These are phyloP conservation scores for Fomitiporia mediterranea DNA, from an alignment of 1,284 basidiomycete genomes.

Conservation along the genomic window DNA sequence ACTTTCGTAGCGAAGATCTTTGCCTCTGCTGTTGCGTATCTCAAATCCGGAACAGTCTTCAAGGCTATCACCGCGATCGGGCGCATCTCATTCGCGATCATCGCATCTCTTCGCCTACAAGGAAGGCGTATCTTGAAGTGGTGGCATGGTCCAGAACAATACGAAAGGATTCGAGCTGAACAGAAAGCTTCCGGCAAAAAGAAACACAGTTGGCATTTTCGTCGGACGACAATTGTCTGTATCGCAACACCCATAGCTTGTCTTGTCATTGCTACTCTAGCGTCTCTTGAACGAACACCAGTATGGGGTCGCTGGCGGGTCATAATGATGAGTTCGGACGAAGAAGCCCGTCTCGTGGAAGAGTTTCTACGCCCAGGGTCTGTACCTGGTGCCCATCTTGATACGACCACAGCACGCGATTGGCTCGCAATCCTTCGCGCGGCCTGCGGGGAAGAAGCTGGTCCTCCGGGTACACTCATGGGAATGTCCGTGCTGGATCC, in stretches of 20 bases:
- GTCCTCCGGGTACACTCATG: slow-evolving; percentile 12
- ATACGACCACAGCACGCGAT: slow-evolving; percentile 9
- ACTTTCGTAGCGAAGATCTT: neutral
- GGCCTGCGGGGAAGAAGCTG: slow-evolving; percentile 6
- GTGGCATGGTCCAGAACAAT: slow-evolving; percentile 15
- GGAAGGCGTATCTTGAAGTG: slow-evolving; percentile 1
- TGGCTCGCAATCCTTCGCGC: slow-evolving; percentile 17
- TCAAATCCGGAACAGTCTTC: slow-evolving; percentile 17
- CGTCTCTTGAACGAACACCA: slow-evolving; percentile 15
- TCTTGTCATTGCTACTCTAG: slow-evolving; percentile 5
- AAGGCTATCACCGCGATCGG: slow-evolving; percentile 1
- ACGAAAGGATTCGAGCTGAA: neutral
- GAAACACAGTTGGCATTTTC: slow-evolving; percentile 4
- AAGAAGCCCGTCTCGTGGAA: slow-evolving; percentile 13
- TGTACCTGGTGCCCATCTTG: neutral
- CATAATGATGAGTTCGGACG: slow-evolving; percentile 18
- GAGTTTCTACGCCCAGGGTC: slow-evolving; percentile 16
- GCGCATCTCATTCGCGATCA: slow-evolving; percentile 2
- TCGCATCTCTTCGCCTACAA: slow-evolving; percentile 7
- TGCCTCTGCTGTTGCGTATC: slow-evolving; percentile 1
- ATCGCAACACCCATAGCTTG: slow-evolving; percentile 1
- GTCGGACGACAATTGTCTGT: slow-evolving; percentile 8
- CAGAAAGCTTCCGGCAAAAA: neutral
- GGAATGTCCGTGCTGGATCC: slow-evolving; percentile 11
- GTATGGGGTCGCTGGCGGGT: slow-evolving; percentile 16